These are phyloP conservation scores for Boletus tomentosulus DNA, from an alignment of 768 basidiomycete species.

Conservation along the genomic window DNA sequence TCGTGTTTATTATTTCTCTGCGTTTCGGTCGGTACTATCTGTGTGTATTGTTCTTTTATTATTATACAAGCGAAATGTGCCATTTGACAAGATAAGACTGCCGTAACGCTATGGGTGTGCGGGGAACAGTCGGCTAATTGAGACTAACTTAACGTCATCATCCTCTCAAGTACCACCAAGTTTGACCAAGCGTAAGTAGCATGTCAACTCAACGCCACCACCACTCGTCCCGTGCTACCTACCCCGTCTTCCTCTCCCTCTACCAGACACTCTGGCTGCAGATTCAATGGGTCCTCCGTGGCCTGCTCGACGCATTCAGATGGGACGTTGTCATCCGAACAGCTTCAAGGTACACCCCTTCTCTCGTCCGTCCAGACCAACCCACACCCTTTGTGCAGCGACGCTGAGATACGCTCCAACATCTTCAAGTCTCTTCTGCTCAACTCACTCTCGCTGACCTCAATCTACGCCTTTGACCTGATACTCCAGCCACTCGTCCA, in stretches of 20 bases:
- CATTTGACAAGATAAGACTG: background rate
- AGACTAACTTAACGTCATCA: background rate
- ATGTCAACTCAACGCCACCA: conserved; percentile 25
- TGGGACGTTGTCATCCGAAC: conserved; percentile 63
- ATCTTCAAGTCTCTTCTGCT: conserved; percentile 71
- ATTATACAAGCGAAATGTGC: conserved; percentile 11
- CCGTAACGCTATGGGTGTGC: conserved; percentile 5
- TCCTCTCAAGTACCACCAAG: background rate
- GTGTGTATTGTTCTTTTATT: conserved; percentile 24
- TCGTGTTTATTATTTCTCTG: conserved; percentile 18
- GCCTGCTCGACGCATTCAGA: conserved; percentile 67
- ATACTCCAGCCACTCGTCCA: conserved; percentile 65
- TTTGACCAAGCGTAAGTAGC: background rate
- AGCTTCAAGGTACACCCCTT: conserved; percentile 49
- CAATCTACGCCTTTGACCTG: conserved; percentile 73
- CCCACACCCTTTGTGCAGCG: conserved; percentile 40
- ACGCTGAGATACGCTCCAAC: conserved; percentile 71
- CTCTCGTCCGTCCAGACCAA: conserved; percentile 1
- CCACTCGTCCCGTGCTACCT: conserved; percentile 44
- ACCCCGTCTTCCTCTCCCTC: conserved; percentile 67
- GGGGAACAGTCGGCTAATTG: conserved; percentile 6
- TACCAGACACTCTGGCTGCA: conserved; percentile 59
- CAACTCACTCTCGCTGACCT: conserved; percentile 65
- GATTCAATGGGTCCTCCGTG: conserved; percentile 51
- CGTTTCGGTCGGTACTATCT: conserved; percentile 15